A percentile compares a stretch with the other conserved stretches of the same genome.
Conservation (phyloP, 164 flowering plant species). For the Annona squamosa region DNA sequence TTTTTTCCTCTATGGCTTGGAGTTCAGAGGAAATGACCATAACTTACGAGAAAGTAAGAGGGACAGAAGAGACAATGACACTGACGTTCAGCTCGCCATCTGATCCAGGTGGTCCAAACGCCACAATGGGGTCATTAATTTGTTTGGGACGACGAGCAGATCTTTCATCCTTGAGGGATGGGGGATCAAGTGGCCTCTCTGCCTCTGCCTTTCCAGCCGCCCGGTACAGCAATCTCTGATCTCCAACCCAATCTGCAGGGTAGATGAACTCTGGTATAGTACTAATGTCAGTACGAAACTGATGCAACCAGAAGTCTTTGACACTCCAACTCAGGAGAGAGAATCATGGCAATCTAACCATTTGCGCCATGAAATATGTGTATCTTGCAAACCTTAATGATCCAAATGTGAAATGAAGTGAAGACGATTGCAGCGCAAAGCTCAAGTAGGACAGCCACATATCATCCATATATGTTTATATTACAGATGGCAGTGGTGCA, state of each 20-base stretch:
- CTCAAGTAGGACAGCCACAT: too few species aligned
- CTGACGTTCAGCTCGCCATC: slow-evolving; percentile 94
- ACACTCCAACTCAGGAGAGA: too few species aligned
- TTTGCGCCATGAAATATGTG: too few species aligned
- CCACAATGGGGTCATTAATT: slow-evolving; percentile 65
- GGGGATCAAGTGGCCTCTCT: slow-evolving; percentile 74
- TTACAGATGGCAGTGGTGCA: too few species aligned
- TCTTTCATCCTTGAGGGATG: slow-evolving; percentile 30
- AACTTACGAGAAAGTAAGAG: slow-evolving; percentile 75
- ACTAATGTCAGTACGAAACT: background rate
- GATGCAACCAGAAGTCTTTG: too few species aligned
- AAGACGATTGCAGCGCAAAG: too few species aligned
- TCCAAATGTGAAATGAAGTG: too few species aligned
- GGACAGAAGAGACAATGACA: slow-evolving; percentile 75
- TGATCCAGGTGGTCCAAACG: slow-evolving; percentile 90
- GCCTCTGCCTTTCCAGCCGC: slow-evolving; percentile 56
- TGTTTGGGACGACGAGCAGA: slow-evolving; percentile 27
- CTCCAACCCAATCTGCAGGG: slow-evolving; percentile 88
- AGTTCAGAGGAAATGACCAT: background rate
- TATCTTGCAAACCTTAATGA: too few species aligned
- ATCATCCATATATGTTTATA: too few species aligned
- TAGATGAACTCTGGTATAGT: slow-evolving; percentile 66
- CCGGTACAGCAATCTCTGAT: slow-evolving; percentile 67
- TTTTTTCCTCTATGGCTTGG: too few species aligned
- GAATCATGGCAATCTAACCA: too few species aligned